Evolutionary conservation across 441 rosid species (phyloP), one percentile per base, ranked within the genome.

Genomic region (Mallotus japonicus): DNA sequence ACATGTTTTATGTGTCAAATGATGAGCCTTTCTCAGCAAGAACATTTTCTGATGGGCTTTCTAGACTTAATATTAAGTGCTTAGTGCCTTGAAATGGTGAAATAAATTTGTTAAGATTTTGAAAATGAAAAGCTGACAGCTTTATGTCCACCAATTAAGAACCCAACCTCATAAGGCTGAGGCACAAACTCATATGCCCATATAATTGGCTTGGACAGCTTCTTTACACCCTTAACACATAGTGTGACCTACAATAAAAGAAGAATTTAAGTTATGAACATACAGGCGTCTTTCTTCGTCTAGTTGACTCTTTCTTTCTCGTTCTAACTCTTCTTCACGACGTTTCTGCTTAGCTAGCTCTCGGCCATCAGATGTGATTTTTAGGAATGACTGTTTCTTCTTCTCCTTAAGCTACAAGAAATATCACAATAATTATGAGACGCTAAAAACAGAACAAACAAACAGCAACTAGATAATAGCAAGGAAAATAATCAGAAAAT

Each of bases 301-400:
- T 77, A 77, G 82, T 75, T 87, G 92, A 79, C 81, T 89, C 80
- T 80, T 90, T 81, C 84, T 88, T 78, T 89, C 99, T 77, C 88
- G 88, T 79, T 90, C 89, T 16, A 86, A 69, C 80, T 85, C 97
- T 81, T 89, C 94, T 71, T 94, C 99, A 14, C 79, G 73, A 47
- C 97, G 94, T 81, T 85, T 94, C 75, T 94, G 99, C 75, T 87
- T 94, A 66, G 97, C 97, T 77, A 92, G 88, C 78, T 82, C 94
- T 67, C 95, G 86, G 46, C 95, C 97, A 80, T 92, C 95, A 55
- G 90, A 84, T 34, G 92, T 90, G 64, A 97, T 85, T 87, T 90
- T 92, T 62, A 92, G 95, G 83, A 94, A 94, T 62, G 89, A 3
- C 81, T 90, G 97, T 73, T 86, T 85, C 77, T 60, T 89, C 85